Base-by-base conservation (phyloP, 2,329 filamentous ascomycete genomes). In the Aspergillus oerlinghausenensis region DNA sequence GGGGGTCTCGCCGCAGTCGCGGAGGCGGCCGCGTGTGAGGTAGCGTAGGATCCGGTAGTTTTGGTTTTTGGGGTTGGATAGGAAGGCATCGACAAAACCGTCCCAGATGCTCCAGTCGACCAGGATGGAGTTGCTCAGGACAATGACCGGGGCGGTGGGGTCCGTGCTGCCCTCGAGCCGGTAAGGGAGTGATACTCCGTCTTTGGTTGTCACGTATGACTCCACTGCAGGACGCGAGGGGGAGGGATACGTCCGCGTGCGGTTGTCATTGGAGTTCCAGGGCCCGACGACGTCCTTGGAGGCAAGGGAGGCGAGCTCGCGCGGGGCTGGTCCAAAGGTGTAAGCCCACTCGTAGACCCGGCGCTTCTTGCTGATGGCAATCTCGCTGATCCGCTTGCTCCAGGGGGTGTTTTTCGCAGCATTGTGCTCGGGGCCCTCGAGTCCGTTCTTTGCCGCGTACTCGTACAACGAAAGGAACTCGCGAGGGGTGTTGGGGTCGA, bases 31-130 rank as follows among this genome's bases (percentile, higher is more conserved):
- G 52, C 91, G 89, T 2, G 84, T 82, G 70, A 90, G 84, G 75
- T 92, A 95, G 9, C 90, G 86, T 1, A 96, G 77, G 61, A 95
- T 81, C 52, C 88, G 86, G 70, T 90, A 87, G 35, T 67, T 60
- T 42, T 85, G 83, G 25, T 86, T 83, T 40, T 82, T 67, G 0
- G 75, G 70, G 51, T 81, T 80, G 11, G 72, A 65, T 45, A 80
- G 70, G 62, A 94, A 81, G n/a, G 83, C 75, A 1, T 77, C 75
- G 0, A 94, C 76, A 57, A 95, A 84, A 1, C 80, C 79, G 65
- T 94, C 88, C 91, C 91, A 96, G 82, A 96, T 94, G 70, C 83
- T 80, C 61, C 88, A 81, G 50, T 87, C 85, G 2, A 89, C 90
- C 7, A 96, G 82, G 51, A 96, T 86, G 1, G 88, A 92, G 78